Percentiles rank a stretch among this genome's conserved stretches.
Conservation (phyloP, 768 basidiomycete genomes). For the Lentinula detonsa region DNA sequence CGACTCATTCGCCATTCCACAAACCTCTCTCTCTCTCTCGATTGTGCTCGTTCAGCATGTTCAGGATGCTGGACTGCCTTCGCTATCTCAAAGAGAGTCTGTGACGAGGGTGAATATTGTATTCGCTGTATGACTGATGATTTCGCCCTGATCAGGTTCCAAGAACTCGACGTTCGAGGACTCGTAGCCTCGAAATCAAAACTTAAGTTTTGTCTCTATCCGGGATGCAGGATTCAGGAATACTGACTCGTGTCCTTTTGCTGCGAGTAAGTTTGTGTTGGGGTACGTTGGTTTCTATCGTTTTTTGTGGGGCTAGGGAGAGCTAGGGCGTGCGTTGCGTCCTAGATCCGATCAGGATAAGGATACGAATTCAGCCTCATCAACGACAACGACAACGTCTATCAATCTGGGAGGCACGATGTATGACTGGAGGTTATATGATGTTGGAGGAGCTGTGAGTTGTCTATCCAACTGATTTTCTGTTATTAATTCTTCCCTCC, state of each 20-base stretch:
- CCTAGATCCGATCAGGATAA: no score
- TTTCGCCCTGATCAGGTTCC: slow-evolving; percentile 69
- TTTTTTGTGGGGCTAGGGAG: slow-evolving; percentile 62
- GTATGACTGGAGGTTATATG: slow-evolving; percentile 76
- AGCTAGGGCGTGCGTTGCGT: slow-evolving; percentile 15
- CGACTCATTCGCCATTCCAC: no score
- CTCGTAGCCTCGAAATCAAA: slow-evolving; percentile 80
- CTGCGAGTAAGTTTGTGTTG: slow-evolving; percentile 67
- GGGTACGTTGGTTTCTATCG: slow-evolving; percentile 65
- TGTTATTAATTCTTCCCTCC: background rate
- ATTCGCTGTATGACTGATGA: slow-evolving; percentile 77
- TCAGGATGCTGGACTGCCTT: slow-evolving; percentile 28
- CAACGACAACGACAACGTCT: background rate
- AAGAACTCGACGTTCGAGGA: slow-evolving; percentile 82
- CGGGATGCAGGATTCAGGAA: slow-evolving; percentile 78
- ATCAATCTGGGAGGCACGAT: slow-evolving; percentile 55
- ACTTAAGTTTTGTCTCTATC: slow-evolving; percentile 94
- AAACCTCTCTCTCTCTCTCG: no score
- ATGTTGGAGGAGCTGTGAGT: slow-evolving; percentile 79
- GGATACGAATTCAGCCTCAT: no score
- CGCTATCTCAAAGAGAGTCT: slow-evolving; percentile 71
- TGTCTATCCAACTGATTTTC: slow-evolving; percentile 6
- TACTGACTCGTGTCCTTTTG: slow-evolving; percentile 84
- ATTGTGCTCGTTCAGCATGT: no score
- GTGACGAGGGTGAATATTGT: slow-evolving; percentile 65